A percentile compares a stretch with the other conserved stretches of the same genome.
These are phyloP conservation scores for Melampsora americana DNA, from an alignment of 1,284 basidiomycete species.

Conservation along the genomic window DNA sequence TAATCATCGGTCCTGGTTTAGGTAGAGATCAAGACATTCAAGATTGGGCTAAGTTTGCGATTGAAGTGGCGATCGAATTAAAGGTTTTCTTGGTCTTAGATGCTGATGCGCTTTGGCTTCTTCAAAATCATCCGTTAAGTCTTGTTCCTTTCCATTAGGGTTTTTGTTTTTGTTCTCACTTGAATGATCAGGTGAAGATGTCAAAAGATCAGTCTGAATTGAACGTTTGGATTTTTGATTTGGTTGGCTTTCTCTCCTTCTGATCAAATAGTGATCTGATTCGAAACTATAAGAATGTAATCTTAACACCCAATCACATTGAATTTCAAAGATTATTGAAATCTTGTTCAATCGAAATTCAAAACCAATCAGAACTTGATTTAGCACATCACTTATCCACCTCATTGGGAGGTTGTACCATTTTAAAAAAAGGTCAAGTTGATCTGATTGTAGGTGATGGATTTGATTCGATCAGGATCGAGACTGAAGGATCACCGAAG, in stretches of 20 bases:
- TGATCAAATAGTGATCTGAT: constrained; percentile 9
- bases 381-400: constrained; percentile 66
- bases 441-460: constrained; percentile 51
- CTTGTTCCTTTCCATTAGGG: not conserved
- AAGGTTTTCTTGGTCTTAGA: constrained; percentile 12
- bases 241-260: too few species aligned
- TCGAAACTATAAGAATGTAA: constrained; percentile 56
- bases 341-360: constrained; percentile 62
- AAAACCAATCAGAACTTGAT: constrained; percentile 57
- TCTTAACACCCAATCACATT: constrained; percentile 89
- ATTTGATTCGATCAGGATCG: constrained; percentile 60
- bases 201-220: too few species aligned
- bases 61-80: not conserved
- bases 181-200: not conserved
- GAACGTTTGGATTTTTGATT: too few species aligned
- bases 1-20: constrained; percentile 82
- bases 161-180: constrained; percentile 6
- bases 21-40: constrained; percentile 42
- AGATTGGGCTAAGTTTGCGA: constrained; percentile 18
- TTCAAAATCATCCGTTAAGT: constrained; percentile 23
- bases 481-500: constrained; percentile 76
- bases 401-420: constrained; percentile 76
- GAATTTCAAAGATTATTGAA: constrained; percentile 85
- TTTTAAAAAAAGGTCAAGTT: constrained; percentile 79
- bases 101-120: constrained; percentile 42